These are phyloP conservation scores for Colletotrichum sp. DNA, from an alignment of 2,329 filamentous ascomycete genomes.

Conservation along the genomic window DNA sequence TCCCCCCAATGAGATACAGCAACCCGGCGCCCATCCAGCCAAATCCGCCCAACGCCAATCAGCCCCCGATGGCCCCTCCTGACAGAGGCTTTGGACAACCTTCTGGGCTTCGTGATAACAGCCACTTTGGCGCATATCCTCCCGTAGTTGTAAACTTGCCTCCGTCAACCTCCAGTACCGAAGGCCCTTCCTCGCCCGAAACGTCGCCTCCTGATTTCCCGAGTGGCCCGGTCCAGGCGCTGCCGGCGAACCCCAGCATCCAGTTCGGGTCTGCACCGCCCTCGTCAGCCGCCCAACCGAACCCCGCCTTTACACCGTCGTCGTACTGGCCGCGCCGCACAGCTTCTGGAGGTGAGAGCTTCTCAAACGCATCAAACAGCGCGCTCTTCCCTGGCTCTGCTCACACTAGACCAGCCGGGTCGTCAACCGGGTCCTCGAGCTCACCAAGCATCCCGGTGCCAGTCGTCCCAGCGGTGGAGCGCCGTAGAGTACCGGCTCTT, in stretches of 20 bases:
- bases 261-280: constrained; percentile 21
- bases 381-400: neutral
- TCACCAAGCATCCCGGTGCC: neutral
- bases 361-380: neutral
- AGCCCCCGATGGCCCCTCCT: neutral
- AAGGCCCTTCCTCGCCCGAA: neutral
- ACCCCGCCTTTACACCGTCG: neutral
- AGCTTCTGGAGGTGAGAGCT: neutral
- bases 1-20: neutral
- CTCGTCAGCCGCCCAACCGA: neutral
- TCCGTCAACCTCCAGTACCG: neutral
- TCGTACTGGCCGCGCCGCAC: neutral
- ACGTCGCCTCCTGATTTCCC: neutral
- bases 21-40: neutral
- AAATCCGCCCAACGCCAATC: neutral
- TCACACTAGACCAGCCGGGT: neutral
- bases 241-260: neutral
- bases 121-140: neutral
- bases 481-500: neutral
- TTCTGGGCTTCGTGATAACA: neutral
- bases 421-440: neutral
- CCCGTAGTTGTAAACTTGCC: neutral
- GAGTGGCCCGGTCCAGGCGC: neutral
- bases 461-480: neutral
- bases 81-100: neutral